Base-by-base conservation (phyloP, 176 grass and related monocot species). In the Bonia amplexicaulis region DNA sequence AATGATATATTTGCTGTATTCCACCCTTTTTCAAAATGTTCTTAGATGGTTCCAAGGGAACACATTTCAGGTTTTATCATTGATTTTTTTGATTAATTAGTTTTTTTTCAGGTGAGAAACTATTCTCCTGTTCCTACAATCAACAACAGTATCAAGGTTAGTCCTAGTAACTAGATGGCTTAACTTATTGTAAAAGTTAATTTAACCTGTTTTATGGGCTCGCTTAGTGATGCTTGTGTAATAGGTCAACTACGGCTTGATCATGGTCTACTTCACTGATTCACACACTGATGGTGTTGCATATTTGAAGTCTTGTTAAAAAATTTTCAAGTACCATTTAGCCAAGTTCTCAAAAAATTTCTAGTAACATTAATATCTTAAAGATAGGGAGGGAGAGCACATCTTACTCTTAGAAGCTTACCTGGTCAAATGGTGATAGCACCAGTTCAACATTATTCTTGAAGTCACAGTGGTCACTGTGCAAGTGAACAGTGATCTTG, bases 71-170 rank as follows among this genome's bases (percentile, higher is more conserved):
- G 44, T 69, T 70, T 71, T 59, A 27, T 10, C 17, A 26, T 10
- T 82, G 20, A 10, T 71, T 0, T 54, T 17, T n/a, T 62, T 29
- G 42, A 73, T 66, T 54, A 26, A 68, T 80, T 37, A 70, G 27
- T 57, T 41, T 84, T 29, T 87, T 73, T 84, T 67, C 87, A 98
- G 96, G 96, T 98, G 26, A 89, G 85, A 27, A 98, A 98, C 79
- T 98, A 95, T 59, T 27, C 82, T 83, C 91, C 88, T 75, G 74
- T 90, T 49, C 96, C 96, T 81, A 90, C 91, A 69, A 95, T 98
- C 57, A 98, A 95, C 85, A 98, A 98, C 64, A 95, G 93, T 66
- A 98, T 98, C 68, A 98, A 98, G 96, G 96, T 95, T 35, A 76
- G 85, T 87, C 25, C 69, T 86, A 81, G 13, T 82, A 78, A 76